These are phyloP conservation scores for Hypoxylon intermedium DNA, from an alignment of 495 filamentous ascomycete genomes.

Conservation along the genomic window DNA sequence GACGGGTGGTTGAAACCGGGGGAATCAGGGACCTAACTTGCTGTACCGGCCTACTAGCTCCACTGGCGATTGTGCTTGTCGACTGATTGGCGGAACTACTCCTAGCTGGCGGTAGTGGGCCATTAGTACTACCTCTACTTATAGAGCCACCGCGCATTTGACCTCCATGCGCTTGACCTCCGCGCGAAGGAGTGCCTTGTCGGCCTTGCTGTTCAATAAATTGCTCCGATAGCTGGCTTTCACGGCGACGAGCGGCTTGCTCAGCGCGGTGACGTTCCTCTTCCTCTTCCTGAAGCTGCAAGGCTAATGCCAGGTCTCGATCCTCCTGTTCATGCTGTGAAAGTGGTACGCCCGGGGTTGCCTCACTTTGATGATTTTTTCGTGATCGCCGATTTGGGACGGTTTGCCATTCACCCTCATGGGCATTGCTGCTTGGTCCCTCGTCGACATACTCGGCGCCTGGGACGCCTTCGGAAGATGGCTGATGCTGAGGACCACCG, in stretches of 20 bases:
- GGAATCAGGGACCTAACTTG: conserved; percentile 55
- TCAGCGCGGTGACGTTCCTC: conserved; percentile 67
- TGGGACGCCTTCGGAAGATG: conserved; percentile 15
- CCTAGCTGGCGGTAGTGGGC: conserved; percentile 27
- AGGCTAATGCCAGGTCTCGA: conserved; percentile 76
- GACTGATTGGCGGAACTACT: conserved; percentile 33
- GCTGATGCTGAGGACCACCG: conserved; percentile 57
- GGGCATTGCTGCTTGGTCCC: conserved; percentile 25
- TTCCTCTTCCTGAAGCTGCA: conserved; percentile 85
- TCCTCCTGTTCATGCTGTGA: conserved; percentile 71
- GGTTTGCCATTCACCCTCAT: conserved; percentile 57
- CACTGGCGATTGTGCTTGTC: conserved; percentile 30
- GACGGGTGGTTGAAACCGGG: conserved; percentile 42
- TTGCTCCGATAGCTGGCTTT: conserved; percentile 60
- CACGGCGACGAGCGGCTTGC: conserved; percentile 55
- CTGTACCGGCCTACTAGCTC: conserved; percentile 41
- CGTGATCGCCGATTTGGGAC: conserved; percentile 52
- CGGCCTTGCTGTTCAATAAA: conserved; percentile 63
- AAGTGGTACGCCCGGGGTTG: conserved; percentile 37
- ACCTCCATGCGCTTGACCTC: too few relatives aligned
- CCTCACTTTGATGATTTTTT: conserved; percentile 36
- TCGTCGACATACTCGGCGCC: conserved; percentile 12
- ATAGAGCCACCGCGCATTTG: conserved; percentile 37
- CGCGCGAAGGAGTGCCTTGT: conserved; percentile 28
- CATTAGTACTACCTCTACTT: conserved; percentile 26